Evolutionary conservation across 768 basidiomycete species (phyloP), one percentile per base, ranked within the genome.

Genomic region (Leucosporidium creatinivorum): DNA sequence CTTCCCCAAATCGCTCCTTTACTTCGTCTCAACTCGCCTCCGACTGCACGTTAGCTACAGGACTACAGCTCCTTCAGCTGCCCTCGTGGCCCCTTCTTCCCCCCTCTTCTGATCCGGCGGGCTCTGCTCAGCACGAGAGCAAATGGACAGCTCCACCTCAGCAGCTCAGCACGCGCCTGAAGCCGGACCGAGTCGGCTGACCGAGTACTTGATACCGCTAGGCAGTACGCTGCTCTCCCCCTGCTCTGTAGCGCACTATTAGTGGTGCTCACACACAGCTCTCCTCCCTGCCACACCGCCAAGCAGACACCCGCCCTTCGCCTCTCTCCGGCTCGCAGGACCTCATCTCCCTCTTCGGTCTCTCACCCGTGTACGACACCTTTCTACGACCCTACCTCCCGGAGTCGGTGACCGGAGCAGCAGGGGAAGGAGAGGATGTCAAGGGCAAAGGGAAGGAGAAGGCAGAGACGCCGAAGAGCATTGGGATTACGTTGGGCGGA

Each of bases 341-440:
- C 65, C 65, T 75, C 44, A n/a, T 75, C 33, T 49, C 69, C 10
- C 51, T 58, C 33, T 72, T 73, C 47, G 47, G 60, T 36, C 67
- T 75, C 55, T 48, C 26, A 2, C 44, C 58, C 8, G 13, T 63
- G 23, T 75, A 75, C 67, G 67, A 75, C 54, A 68, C 68, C n/a
- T 72, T 66, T 50, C 62, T 73, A 19, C 56, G 70, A 9, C 74
- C 73, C 4, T 75, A 72, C 62, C 58, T 73, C 28, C 56, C 58
- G 44, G 54, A 58, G 0, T 8, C 59, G 28, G 19, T 59, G 25
- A 7, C 21, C 31, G 31, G 28, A 36, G 9, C 58, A 5, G 31
- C 52, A 17, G n/a, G 49, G 10, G 39, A 48, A 23, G 23, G 57
- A 48, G 54, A 56, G 51, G 49, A 33, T 21, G 28, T 36, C 21